Conservation (phyloP, 441 rosid species). For the Jatropha multifida region DNA sequence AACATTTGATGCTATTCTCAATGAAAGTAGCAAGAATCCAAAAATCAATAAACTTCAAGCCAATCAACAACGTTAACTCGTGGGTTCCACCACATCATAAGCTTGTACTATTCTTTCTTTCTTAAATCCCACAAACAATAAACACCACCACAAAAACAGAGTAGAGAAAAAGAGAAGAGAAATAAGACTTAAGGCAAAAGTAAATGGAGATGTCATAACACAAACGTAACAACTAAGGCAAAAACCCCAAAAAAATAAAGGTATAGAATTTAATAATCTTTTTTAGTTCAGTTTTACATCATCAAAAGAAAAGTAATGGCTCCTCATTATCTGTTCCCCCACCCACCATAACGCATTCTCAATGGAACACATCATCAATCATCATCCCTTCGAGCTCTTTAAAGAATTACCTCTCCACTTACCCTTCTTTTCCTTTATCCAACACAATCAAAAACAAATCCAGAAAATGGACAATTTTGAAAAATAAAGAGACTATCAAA, state of each 20-base stretch:
- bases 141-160: no score
- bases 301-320: neutral
- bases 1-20: neutral
- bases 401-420: neutral
- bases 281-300: slow-evolving; percentile 10
- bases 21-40: slow-evolving; percentile 9
- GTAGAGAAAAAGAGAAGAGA: neutral
- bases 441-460: neutral
- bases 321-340: slow-evolving; percentile 7
- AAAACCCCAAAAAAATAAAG: neutral
- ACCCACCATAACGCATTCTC: neutral
- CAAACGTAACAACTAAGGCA: neutral
- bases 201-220: neutral
- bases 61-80: neutral
- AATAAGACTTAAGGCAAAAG: neutral
- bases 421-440: neutral
- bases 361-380: slow-evolving; percentile 6
- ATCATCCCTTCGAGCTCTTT: neutral
- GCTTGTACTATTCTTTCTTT: neutral
- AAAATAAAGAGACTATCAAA: neutral
- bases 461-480: neutral
- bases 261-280: neutral
- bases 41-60: neutral
- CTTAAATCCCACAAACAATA: neutral
- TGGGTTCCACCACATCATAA: slow-evolving; percentile 3